Conservation (phyloP, 192 early-diverging fungal genomes). For the Lobosporangium transversale region DNA sequence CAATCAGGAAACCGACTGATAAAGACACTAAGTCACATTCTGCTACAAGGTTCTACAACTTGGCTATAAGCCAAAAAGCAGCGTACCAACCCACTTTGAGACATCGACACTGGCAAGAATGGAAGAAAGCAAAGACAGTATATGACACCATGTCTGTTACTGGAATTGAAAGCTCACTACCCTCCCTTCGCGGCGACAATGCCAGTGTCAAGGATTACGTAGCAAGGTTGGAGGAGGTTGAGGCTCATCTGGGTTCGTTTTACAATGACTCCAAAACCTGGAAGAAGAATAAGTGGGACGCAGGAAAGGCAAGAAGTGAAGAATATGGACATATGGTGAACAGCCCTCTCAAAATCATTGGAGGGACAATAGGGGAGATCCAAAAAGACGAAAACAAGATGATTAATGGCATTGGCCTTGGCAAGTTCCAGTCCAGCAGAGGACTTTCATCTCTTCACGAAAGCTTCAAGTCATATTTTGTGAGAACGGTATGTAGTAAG, state of each 20-base stretch:
- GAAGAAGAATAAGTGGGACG: conserved; percentile 13
- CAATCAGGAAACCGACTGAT: neutral
- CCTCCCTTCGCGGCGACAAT: neutral
- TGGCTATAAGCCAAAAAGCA: conserved; percentile 15
- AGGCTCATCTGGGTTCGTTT: neutral
- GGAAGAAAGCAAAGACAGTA: neutral
- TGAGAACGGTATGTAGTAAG: conserved; percentile 2
- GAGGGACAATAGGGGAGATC: neutral
- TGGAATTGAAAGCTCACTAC: neutral
- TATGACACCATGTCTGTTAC: neutral
- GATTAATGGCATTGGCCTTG: conserved; percentile 12
- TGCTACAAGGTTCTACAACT: conserved; percentile 1
- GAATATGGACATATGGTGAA: neutral
- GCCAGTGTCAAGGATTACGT: neutral
- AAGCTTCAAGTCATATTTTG: neutral
- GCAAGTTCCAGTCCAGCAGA: neutral
- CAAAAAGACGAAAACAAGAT: conserved; percentile 7
- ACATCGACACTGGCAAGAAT: neutral
- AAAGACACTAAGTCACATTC: neutral
- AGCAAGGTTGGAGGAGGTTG: neutral
- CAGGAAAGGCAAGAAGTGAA: neutral
- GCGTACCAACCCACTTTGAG: neutral
- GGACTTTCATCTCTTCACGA: neutral
- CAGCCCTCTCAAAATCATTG: neutral
- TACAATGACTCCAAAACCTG: conserved; percentile 1